phyloP scores from a whole-genome alignment of 176 grass and related monocot genomes.

The Musa acuminata region DNA sequence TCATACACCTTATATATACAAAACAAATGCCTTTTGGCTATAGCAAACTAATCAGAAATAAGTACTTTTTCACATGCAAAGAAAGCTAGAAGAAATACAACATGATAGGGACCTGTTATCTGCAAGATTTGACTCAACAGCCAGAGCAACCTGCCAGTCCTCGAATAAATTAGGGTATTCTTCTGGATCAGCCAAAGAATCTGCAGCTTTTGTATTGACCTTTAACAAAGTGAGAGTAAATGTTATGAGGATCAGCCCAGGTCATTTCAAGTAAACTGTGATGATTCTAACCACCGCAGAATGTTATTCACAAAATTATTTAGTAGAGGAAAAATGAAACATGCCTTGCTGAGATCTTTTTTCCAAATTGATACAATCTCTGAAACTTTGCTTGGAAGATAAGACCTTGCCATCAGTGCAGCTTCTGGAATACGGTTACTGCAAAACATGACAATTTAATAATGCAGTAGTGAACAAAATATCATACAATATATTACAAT shows the following conservation, averaged over 20 bases:
- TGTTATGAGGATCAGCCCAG: neutral
- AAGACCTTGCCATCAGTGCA: slow-evolving; percentile 92
- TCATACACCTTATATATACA: too few relatives aligned
- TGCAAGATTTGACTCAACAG: slow-evolving; percentile 51
- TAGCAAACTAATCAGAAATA: neutral
- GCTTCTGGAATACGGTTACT: slow-evolving; percentile 97
- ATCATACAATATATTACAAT: neutral
- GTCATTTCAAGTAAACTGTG: neutral
- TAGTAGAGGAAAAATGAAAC: slow-evolving; percentile 17
- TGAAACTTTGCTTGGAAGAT: slow-evolving; percentile 93
- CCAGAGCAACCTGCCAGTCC: slow-evolving; percentile 84
- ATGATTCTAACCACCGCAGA: neutral
- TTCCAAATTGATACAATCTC: slow-evolving; percentile 81
- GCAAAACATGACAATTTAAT: neutral
- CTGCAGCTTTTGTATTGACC: slow-evolving; percentile 92
- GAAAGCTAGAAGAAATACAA: neutral
- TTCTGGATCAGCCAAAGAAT: slow-evolving; percentile 89
- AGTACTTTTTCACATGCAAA: neutral
- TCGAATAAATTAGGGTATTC: slow-evolving; percentile 98
- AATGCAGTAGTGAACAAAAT: neutral
- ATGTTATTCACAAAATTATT: slow-evolving; percentile 1
- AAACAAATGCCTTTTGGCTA: too few relatives aligned
- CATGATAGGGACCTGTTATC: slow-evolving; percentile 16
- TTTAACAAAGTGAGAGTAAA: slow-evolving; percentile 19
- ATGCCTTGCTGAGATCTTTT: slow-evolving; percentile 86